Evolutionary conservation across 1,284 basidiomycete genomes (phyloP).

Genomic region (Cutaneotrichosporon arboriforme): DNA sequence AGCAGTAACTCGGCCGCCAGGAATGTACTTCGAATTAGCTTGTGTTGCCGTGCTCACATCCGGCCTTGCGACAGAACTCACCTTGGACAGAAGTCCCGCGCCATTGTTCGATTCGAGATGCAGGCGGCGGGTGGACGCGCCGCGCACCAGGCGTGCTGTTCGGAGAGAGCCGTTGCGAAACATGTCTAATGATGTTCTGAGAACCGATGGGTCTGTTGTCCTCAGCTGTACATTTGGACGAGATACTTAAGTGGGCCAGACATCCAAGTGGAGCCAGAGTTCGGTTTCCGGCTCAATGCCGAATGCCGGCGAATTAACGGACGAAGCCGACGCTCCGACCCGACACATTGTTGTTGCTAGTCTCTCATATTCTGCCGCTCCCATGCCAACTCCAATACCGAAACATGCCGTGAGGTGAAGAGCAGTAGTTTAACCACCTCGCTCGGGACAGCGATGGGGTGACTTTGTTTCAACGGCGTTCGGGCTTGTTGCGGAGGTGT

Average conservation of each 20-base stretch:
- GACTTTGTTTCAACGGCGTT: no score
- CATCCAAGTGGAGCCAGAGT: background rate
- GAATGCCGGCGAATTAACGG: background rate
- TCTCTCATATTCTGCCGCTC: no score
- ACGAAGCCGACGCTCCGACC: background rate
- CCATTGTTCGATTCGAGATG: slow-evolving; percentile 4
- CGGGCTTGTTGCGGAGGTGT: no score
- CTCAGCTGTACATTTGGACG: background rate
- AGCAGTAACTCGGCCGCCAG: background rate
- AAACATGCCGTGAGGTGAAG: background rate
- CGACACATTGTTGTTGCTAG: background rate
- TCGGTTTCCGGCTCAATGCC: background rate
- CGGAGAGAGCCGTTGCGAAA: slow-evolving; percentile 7
- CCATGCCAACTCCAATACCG: no score
- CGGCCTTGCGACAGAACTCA: background rate
- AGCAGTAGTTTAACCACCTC: background rate
- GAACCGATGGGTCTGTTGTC: background rate
- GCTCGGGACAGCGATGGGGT: no score
- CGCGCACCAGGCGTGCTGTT: slow-evolving; percentile 4
- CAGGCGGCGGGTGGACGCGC: slow-evolving; percentile 4
- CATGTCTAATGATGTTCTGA: no score
- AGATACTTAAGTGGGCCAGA: background rate
- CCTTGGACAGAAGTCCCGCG: slow-evolving; percentile 9
- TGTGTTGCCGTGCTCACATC: background rate
- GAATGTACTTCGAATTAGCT: background rate